These are phyloP conservation scores for Termitomyces sp. DNA, from an alignment of 768 basidiomycete species.

Conservation along the genomic window DNA sequence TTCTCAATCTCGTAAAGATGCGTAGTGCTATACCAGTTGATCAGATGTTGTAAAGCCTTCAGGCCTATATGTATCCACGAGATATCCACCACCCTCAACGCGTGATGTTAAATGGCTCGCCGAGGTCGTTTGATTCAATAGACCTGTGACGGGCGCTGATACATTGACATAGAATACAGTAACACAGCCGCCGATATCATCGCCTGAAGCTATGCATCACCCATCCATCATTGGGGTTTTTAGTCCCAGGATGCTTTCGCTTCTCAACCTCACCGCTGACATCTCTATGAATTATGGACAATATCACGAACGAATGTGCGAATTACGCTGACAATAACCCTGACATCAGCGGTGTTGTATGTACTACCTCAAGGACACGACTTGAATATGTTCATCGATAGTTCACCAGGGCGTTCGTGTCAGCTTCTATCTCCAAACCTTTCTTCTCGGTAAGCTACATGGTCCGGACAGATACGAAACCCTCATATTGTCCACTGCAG, in stretches of 20 bases:
- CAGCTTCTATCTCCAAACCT: constrained; percentile 29
- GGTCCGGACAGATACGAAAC: background rate
- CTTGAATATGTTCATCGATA: background rate
- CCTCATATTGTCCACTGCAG: constrained; percentile 16
- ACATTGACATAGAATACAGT: no score
- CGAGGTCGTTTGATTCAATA: background rate
- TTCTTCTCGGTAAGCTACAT: constrained; percentile 23
- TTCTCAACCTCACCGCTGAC: background rate
- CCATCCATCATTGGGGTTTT: background rate
- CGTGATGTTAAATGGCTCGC: background rate
- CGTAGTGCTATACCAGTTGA: constrained; percentile 56
- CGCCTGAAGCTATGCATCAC: background rate
- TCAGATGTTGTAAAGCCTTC: constrained; percentile 30
- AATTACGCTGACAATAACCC: constrained; percentile 26
- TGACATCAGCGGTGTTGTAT: constrained; percentile 34
- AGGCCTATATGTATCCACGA: background rate
- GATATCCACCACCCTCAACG: background rate
- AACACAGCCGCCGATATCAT: background rate
- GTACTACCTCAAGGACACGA: constrained; percentile 3
- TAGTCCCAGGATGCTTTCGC: background rate
- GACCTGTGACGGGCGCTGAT: background rate
- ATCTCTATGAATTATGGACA: constrained; percentile 8
- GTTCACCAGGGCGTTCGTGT: constrained; percentile 32
- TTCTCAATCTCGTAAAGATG: constrained; percentile 61
- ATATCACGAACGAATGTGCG: constrained; percentile 7